Percentiles rank a stretch among this genome's conserved stretches.
These are phyloP conservation scores for Linderina pennispora DNA, from an alignment of 192 early-diverging fungal genomes.

Conservation along the genomic window DNA sequence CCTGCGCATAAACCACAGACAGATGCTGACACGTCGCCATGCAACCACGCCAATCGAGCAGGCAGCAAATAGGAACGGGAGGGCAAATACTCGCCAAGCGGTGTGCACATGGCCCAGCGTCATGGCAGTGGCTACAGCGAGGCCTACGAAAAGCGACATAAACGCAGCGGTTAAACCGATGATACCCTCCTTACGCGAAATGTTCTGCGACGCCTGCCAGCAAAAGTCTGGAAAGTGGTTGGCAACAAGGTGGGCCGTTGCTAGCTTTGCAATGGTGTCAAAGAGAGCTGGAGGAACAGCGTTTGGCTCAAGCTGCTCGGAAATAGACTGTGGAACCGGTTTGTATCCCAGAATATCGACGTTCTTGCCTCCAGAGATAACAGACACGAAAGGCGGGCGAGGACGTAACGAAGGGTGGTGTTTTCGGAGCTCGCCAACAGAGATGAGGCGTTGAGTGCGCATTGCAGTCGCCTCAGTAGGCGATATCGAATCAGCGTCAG, in stretches of 20 bases:
- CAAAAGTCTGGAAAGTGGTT: slow-evolving; percentile 20
- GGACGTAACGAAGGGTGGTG: slow-evolving; percentile 22
- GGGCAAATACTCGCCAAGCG: slow-evolving; percentile 15
- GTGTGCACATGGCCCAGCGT: background rate
- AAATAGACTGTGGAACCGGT: slow-evolving; percentile 9
- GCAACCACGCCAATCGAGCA: background rate
- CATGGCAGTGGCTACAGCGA: slow-evolving; percentile 3
- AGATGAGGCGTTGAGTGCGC: slow-evolving; percentile 7
- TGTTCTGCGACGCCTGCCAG: slow-evolving; percentile 19
- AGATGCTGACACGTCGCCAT: slow-evolving; percentile 17
- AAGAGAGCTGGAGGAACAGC: slow-evolving; percentile 30
- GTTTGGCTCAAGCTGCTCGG: slow-evolving; percentile 9
- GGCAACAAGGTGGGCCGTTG: slow-evolving; percentile 12
- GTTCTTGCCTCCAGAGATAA: background rate
- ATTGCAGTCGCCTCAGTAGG: background rate
- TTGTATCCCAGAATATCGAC: slow-evolving; percentile 5
- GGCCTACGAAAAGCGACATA: slow-evolving; percentile 2
- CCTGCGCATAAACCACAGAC: slow-evolving; percentile 14
- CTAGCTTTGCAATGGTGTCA: slow-evolving; percentile 24
- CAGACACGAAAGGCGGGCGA: slow-evolving; percentile 6
- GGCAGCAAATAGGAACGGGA: slow-evolving; percentile 7
- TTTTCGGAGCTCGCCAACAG: slow-evolving; percentile 9
- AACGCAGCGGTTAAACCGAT: background rate
- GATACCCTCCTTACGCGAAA: slow-evolving; percentile 9
- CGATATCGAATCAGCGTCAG: background rate